A percentile compares a stretch with the other conserved stretches of the same genome.
Conservation (phyloP, 495 filamentous ascomycete species). For the Podospora appendiculata region DNA sequence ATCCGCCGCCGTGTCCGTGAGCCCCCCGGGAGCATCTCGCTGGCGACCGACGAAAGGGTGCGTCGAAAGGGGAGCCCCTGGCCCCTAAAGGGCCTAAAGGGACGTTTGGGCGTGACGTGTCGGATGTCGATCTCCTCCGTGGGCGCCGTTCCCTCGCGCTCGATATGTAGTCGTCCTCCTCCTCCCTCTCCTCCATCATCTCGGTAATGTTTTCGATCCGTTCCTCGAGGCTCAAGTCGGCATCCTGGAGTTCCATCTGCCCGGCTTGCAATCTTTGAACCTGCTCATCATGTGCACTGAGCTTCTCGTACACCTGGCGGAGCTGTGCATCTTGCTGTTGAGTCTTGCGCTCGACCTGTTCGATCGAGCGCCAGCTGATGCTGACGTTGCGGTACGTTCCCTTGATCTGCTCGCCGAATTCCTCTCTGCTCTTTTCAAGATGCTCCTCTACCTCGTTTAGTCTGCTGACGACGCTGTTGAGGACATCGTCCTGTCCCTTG, state of each 20-base stretch:
- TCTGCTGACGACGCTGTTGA: conserved; percentile 33
- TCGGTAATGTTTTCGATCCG: conserved; percentile 42
- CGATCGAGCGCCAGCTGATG: conserved; percentile 42
- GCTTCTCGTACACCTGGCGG: conserved; percentile 34
- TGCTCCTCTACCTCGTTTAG: conserved; percentile 43
- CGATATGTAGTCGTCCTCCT: conserved; percentile 12
- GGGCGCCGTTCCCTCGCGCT: conserved; percentile 7
- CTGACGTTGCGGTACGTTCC: conserved; percentile 42
- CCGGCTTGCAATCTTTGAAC: conserved; percentile 34
- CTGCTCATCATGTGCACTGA: conserved; percentile 31
- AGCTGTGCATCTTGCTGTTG: conserved; percentile 37
- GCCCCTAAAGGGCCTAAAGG: conserved; percentile 26
- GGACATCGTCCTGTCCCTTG: conserved; percentile 31
- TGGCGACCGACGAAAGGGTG: conserved; percentile 11
- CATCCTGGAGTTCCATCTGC: conserved; percentile 42
- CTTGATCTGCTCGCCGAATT: conserved; percentile 41
- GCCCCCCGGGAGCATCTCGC: conserved; percentile 9
- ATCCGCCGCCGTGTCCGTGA: conserved; percentile 11
- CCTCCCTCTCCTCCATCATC: conserved; percentile 23
- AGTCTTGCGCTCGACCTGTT: conserved; percentile 33
- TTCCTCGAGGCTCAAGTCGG: conserved; percentile 43
- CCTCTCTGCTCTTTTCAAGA: conserved; percentile 41
- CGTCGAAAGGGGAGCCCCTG: conserved; percentile 14
- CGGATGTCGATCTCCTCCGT: conserved; percentile 26
- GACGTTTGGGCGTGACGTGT: conserved; percentile 21